These are phyloP conservation scores for Lasiodiplodia citricola DNA, from an alignment of 2,329 filamentous ascomycete genomes.

Conservation along the genomic window DNA sequence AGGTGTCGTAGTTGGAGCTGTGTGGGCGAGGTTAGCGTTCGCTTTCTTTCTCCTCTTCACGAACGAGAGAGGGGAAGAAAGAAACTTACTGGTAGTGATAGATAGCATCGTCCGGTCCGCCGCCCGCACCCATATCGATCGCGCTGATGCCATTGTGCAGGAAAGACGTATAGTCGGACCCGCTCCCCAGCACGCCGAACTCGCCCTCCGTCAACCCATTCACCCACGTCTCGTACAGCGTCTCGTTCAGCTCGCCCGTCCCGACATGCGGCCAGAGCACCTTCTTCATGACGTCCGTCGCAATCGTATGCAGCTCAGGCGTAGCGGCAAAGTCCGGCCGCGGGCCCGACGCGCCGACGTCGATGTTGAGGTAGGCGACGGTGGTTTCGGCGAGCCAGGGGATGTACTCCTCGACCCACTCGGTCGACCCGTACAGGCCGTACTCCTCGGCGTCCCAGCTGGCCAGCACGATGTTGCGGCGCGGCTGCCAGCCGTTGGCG, in stretches of 20 bases:
- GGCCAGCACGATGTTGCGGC: slow-evolving; percentile 54
- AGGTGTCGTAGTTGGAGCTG: slow-evolving; percentile 51
- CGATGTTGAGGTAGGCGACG: slow-evolving; percentile 59
- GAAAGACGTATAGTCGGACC: slow-evolving; percentile 55
- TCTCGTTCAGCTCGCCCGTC: slow-evolving; percentile 39
- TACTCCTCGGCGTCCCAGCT: slow-evolving; percentile 53
- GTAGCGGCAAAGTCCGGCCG: slow-evolving; percentile 46
- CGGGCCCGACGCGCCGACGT: slow-evolving; percentile 54
- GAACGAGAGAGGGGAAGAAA: no score
- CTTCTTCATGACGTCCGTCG: slow-evolving; percentile 47
- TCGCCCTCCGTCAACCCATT: slow-evolving; percentile 38
- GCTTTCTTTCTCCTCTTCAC: no score
- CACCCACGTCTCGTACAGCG: slow-evolving; percentile 54
- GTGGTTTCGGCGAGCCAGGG: slow-evolving; percentile 52
- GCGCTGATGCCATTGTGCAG: slow-evolving; percentile 51
- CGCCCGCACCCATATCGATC: slow-evolving; percentile 50
- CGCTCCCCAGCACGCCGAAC: slow-evolving; percentile 51
- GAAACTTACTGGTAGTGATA: slow-evolving; percentile 44
- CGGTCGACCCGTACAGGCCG: slow-evolving; percentile 48
- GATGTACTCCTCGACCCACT: slow-evolving; percentile 58
- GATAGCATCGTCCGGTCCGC: slow-evolving; percentile 46
- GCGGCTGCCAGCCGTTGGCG: slow-evolving; percentile 58
- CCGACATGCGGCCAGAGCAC: slow-evolving; percentile 47
- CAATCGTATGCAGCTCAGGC: slow-evolving; percentile 48
- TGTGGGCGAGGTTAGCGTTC: background rate